A percentile compares a stretch with the other conserved stretches of the same genome.
Evolutionary conservation across 2,329 filamentous ascomycete species (phyloP).

Genomic region (Juglanconis sp.): DNA sequence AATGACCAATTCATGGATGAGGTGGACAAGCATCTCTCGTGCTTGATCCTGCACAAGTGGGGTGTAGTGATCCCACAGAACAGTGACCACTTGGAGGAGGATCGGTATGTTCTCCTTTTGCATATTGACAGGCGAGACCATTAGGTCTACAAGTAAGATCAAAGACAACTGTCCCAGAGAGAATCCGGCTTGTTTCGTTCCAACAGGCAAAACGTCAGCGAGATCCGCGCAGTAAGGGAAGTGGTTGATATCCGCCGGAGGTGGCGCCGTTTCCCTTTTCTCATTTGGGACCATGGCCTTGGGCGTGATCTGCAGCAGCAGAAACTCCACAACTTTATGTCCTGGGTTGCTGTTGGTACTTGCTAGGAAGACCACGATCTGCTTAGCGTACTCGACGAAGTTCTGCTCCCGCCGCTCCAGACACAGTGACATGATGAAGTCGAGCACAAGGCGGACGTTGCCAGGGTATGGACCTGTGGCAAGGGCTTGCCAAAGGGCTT

Average conservation of each 20-base stretch:
- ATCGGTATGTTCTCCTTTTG: conserved; percentile 77
- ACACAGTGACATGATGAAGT: conserved; percentile 94
- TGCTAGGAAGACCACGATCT: conserved; percentile 94
- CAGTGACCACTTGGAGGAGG: conserved; percentile 83
- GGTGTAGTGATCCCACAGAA: conserved; percentile 97
- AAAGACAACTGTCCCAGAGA: conserved; percentile 90
- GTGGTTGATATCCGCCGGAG: conserved; percentile 68
- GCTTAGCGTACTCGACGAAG: conserved; percentile 96
- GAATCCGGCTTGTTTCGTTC: conserved; percentile 88
- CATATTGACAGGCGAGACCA: conserved; percentile 86
- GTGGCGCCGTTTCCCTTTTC: conserved; percentile 65
- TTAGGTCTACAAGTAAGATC: conserved; percentile 90
- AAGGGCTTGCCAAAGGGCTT: conserved; percentile 94
- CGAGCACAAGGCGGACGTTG: conserved; percentile 89
- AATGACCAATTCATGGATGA: conserved; percentile 94
- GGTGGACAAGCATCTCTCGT: conserved; percentile 93
- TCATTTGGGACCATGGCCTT: conserved; percentile 96
- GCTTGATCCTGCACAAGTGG: conserved; percentile 94
- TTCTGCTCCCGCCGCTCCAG: conserved; percentile 94
- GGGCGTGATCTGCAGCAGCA: conserved; percentile 85
- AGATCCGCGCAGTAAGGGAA: conserved; percentile 91
- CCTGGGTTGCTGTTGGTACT: conserved; percentile 72
- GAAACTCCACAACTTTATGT: conserved; percentile 88
- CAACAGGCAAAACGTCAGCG: conserved; percentile 72
- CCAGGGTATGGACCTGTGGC: conserved; percentile 89